Percentiles rank a stretch among this genome's conserved stretches.
phyloP scores from a whole-genome alignment of 495 filamentous ascomycete genomes.

The Platismatia glauca region DNA sequence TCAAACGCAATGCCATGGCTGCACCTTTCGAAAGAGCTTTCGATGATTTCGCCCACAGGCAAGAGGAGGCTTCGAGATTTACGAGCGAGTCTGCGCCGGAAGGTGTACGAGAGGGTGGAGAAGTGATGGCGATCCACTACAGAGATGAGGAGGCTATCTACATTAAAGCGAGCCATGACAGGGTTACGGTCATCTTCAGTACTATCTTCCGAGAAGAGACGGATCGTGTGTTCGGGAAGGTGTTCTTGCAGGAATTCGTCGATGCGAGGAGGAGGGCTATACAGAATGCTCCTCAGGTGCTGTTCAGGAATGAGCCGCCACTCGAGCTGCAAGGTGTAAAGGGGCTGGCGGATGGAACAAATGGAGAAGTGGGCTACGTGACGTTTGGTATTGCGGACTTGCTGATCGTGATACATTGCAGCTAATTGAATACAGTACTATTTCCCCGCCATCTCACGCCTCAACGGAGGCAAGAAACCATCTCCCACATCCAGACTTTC shows the following conservation, averaged over 20 bases:
- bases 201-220: conserved; percentile 97
- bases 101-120: conserved; percentile 76
- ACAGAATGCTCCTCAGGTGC: conserved; percentile 97
- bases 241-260: conserved; percentile 94
- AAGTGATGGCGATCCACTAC: conserved; percentile 95
- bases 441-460: conserved; percentile 90
- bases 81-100: conserved; percentile 86
- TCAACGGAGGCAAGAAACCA: conserved; percentile 84
- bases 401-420: conserved; percentile 1
- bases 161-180: conserved; percentile 92
- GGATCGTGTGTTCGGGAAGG: conserved; percentile 91
- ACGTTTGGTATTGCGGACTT: conserved; percentile 67
- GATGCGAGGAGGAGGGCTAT: conserved; percentile 89
- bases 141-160: conserved; percentile 99
- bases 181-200: conserved; percentile 98
- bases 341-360: conserved; percentile 59
- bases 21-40: conserved; percentile 96
- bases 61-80: conserved; percentile 80
- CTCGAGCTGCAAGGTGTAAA: conserved; percentile 81
- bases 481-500: conserved; percentile 99
- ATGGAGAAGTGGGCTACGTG: conserved; percentile 88
- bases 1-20: conserved; percentile 98
- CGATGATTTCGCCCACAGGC: conserved; percentile 76
- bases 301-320: conserved; percentile 90
- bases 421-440: conserved; percentile 52